Evolutionary conservation across 768 basidiomycete genomes (phyloP).

Genomic region (Tricholoma flavovirens): DNA sequence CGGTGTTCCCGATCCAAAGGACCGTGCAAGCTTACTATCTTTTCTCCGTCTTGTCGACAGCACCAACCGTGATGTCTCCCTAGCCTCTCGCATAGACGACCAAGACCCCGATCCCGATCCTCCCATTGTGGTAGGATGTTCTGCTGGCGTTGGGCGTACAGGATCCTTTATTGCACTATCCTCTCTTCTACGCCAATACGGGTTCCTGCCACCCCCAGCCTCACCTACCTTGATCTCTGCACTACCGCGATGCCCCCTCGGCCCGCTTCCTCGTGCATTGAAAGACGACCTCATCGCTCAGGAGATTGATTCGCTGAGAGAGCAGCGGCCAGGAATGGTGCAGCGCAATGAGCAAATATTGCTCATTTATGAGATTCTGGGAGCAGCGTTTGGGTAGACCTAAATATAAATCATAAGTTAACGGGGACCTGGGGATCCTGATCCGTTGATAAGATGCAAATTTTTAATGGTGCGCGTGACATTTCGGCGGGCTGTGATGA

Average conservation of each 20-base stretch:
- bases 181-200: slow-evolving; percentile 65
- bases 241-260: slow-evolving; percentile 49
- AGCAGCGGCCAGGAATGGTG: slow-evolving; percentile 82
- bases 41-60: slow-evolving; percentile 63
- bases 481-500: neutral
- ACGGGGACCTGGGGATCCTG: no score
- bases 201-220: slow-evolving; percentile 36
- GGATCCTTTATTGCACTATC: slow-evolving; percentile 80
- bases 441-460: no score
- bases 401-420: neutral
- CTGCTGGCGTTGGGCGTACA: slow-evolving; percentile 83
- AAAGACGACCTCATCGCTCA: slow-evolving; percentile 54
- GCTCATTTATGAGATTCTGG: slow-evolving; percentile 60
- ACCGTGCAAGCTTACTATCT: slow-evolving; percentile 51
- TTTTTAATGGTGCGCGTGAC: neutral
- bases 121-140: slow-evolving; percentile 80
- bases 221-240: slow-evolving; percentile 24
- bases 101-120: slow-evolving; percentile 48
- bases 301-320: slow-evolving; percentile 74
- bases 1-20: slow-evolving; percentile 62
- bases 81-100: slow-evolving; percentile 20
- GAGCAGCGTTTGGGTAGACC: slow-evolving; percentile 16
- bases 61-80: slow-evolving; percentile 45
- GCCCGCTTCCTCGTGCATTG: slow-evolving; percentile 43
- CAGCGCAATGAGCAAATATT: slow-evolving; percentile 60